phyloP scores from a whole-genome alignment of 2,329 filamentous ascomycete species.

The Colletotrichum salicis region DNA sequence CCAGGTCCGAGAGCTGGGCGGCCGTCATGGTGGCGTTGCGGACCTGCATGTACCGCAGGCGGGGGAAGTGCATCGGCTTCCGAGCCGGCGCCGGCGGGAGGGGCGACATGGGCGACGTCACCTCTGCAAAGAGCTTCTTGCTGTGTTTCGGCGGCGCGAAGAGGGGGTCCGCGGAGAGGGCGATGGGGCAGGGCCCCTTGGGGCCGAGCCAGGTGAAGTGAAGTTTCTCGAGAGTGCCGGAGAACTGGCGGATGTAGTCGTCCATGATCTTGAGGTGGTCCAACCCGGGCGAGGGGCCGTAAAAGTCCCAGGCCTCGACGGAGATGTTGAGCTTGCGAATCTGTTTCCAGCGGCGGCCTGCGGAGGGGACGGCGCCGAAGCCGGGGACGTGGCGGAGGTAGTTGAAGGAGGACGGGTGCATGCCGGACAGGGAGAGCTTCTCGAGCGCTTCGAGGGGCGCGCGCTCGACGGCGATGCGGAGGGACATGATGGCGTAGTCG shows the following conservation, averaged over 20 bases:
- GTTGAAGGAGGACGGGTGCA: constrained; percentile 80
- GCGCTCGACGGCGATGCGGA: constrained; percentile 84
- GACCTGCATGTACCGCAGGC: constrained; percentile 74
- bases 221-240: constrained; percentile 73
- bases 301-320: constrained; percentile 77
- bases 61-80: constrained; percentile 72
- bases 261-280: constrained; percentile 84
- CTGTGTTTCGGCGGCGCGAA: constrained; percentile 65
- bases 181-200: constrained; percentile 79
- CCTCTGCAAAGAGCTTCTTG: constrained; percentile 71
- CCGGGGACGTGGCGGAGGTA: constrained; percentile 81
- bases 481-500: constrained; percentile 88
- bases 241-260: constrained; percentile 80
- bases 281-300: constrained; percentile 66
- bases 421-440: constrained; percentile 76
- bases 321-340: constrained; percentile 79
- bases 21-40: constrained; percentile 79
- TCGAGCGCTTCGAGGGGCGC: constrained; percentile 72
- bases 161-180: constrained; percentile 76
- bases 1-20: constrained; percentile 75
- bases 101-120: constrained; percentile 73
- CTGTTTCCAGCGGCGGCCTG: constrained; percentile 79
- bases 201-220: constrained; percentile 81
- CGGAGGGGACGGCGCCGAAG: constrained; percentile 79
- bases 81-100: constrained; percentile 63